These are phyloP conservation scores for Hebeloma cylindrosporum DNA, from an alignment of 768 basidiomycete species.

Conservation along the genomic window DNA sequence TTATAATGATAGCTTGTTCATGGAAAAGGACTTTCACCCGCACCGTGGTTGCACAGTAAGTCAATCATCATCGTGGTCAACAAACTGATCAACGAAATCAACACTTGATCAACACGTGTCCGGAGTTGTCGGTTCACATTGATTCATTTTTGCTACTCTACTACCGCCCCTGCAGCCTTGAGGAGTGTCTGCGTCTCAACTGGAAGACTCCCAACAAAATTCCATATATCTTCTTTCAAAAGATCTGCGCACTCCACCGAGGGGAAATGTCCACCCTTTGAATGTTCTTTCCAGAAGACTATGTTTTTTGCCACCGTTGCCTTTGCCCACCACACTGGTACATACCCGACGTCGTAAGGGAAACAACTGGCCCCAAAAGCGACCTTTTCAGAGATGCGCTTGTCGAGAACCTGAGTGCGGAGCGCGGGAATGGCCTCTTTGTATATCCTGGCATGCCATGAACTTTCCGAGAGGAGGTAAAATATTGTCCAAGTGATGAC, in stretches of 20 bases:
- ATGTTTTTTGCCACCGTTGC: slow-evolving; percentile 37
- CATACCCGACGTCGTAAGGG: slow-evolving; percentile 36
- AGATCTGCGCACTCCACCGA: slow-evolving; percentile 40
- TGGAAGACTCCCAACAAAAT: slow-evolving; percentile 23
- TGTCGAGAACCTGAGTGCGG: slow-evolving; percentile 18
- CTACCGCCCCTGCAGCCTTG: background rate
- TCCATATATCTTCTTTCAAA: slow-evolving; percentile 37
- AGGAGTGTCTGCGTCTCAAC: slow-evolving; percentile 7
- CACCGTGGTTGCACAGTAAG: too few species aligned
- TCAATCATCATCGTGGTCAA: too few species aligned
- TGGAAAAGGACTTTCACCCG: slow-evolving; percentile 6
- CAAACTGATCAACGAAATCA: too few species aligned
- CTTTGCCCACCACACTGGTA: slow-evolving; percentile 42
- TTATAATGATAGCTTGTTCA: slow-evolving; percentile 22
- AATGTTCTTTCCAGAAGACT: slow-evolving; percentile 42
- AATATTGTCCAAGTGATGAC: slow-evolving; percentile 41
- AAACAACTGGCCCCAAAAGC: slow-evolving; percentile 44
- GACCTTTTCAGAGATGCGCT: slow-evolving; percentile 24
- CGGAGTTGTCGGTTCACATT: too few species aligned
- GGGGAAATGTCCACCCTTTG: slow-evolving; percentile 47
- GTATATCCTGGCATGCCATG: slow-evolving; percentile 35
- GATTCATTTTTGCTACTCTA: too few species aligned
- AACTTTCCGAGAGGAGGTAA: slow-evolving; percentile 35
- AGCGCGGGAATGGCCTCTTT: slow-evolving; percentile 25
- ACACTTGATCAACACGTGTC: slow-evolving; percentile 23